Conservation (phyloP, 179 eudicot species). For the Pouteria campechiana region DNA sequence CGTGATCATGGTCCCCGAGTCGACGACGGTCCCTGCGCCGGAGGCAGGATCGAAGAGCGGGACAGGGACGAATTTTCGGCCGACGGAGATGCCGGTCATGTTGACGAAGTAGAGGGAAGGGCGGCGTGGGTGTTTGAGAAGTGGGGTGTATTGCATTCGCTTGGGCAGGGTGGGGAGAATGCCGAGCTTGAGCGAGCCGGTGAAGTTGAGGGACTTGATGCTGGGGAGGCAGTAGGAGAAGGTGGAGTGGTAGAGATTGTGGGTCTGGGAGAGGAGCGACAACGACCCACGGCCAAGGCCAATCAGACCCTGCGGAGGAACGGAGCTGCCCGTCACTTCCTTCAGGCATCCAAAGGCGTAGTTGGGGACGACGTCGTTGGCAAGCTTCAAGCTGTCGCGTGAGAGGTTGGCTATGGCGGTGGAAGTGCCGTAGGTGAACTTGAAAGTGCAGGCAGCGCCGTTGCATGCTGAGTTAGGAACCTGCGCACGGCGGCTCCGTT, state of each 20-base stretch:
- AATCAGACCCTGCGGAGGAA: constrained; percentile 66
- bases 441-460: constrained; percentile 20
- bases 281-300: constrained; percentile 83
- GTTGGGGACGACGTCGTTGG: constrained; percentile 42
- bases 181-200: constrained; percentile 58
- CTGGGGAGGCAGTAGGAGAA: constrained; percentile 85
- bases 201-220: constrained; percentile 45
- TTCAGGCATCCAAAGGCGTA: constrained; percentile 69
- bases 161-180: constrained; percentile 51
- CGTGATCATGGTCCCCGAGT: constrained; percentile 69
- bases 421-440: constrained; percentile 32
- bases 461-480: constrained; percentile 23
- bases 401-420: constrained; percentile 37
- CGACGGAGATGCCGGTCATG: constrained; percentile 50
- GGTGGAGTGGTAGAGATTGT: constrained; percentile 52
- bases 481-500: constrained; percentile 3
- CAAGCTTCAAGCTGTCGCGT: constrained; percentile 56
- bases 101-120: constrained; percentile 70
- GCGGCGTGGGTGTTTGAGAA: constrained; percentile 60
- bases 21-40: constrained; percentile 74
- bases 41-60: constrained; percentile 63
- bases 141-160: constrained; percentile 41
- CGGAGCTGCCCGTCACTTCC: constrained; percentile 40
- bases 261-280: constrained; percentile 53
- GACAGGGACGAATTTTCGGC: constrained; percentile 36